Evolutionary conservation across 2,329 filamentous ascomycete genomes (phyloP).

Genomic region (Pseudopithomyces chartarum): DNA sequence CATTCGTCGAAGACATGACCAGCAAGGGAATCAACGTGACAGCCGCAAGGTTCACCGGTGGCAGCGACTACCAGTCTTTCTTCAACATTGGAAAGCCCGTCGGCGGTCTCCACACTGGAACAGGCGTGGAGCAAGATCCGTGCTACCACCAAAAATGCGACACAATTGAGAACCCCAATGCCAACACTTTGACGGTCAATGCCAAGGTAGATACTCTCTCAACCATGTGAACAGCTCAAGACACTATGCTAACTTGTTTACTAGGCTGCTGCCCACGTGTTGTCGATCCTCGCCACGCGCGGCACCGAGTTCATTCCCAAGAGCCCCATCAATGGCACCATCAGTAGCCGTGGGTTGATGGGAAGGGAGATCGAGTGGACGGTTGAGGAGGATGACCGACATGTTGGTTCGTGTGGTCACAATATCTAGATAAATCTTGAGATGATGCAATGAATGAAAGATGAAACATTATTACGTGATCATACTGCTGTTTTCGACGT

Average conservation of each 20-base stretch:
- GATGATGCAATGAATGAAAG: background rate
- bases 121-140: constrained; percentile 45
- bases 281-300: constrained; percentile 37
- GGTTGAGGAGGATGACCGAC: constrained; percentile 31
- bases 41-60: constrained; percentile 45
- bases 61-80: constrained; percentile 48
- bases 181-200: constrained; percentile 43
- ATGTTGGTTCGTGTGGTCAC: constrained; percentile 37
- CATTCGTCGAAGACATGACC: constrained; percentile 44
- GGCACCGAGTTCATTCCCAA: constrained; percentile 42
- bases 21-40: constrained; percentile 43
- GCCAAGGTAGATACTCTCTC: constrained; percentile 36
- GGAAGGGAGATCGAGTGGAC: constrained; percentile 39
- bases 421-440: constrained; percentile 25
- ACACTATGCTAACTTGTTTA: constrained; percentile 6
- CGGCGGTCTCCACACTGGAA: constrained; percentile 48
- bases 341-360: constrained; percentile 33
- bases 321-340: constrained; percentile 38
- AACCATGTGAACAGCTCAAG: background rate
- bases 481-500: too few relatives aligned
- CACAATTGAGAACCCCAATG: constrained; percentile 45
- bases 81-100: constrained; percentile 48
- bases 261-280: constrained; percentile 42
- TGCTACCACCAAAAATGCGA: constrained; percentile 49
- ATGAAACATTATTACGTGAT: too few relatives aligned